Conservation (phyloP, 257 asterid genomes). For the Salvia rosmarinus region DNA sequence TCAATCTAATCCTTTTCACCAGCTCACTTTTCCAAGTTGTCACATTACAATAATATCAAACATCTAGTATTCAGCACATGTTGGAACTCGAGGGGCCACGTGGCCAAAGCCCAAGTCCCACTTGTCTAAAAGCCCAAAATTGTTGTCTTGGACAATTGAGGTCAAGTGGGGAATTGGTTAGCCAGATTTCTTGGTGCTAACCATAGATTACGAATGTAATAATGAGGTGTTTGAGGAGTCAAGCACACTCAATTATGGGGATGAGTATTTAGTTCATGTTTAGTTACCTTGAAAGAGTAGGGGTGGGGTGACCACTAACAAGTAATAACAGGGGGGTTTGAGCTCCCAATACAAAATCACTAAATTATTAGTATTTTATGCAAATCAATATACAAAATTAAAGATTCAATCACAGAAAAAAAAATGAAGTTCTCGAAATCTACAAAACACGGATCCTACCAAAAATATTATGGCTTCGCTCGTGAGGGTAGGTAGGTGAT, state of each 20-base stretch:
- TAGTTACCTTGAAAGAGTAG: too few relatives aligned
- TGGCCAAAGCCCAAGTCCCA: neutral
- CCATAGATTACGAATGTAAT: slow-evolving; percentile 3
- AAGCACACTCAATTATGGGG: neutral
- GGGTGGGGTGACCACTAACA: too few relatives aligned
- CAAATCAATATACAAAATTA: too few relatives aligned
- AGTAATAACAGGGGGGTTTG: too few relatives aligned
- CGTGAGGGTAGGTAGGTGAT: too few relatives aligned
- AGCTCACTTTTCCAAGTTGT: slow-evolving; percentile 39
- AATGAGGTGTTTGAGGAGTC: slow-evolving; percentile 16
- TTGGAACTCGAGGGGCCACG: slow-evolving; percentile 25
- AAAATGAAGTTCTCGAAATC: too few relatives aligned
- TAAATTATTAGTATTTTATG: too few relatives aligned
- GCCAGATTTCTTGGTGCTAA: neutral
- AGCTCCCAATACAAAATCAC: too few relatives aligned
- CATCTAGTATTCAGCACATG: neutral
- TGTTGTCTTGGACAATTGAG: slow-evolving; percentile 10
- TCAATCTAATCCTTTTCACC: slow-evolving; percentile 35
- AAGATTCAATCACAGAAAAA: too few relatives aligned
- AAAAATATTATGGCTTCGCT: too few relatives aligned
- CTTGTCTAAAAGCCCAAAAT: neutral
- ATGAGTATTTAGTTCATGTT: neutral
- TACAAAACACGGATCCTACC: too few relatives aligned
- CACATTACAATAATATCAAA: neutral
- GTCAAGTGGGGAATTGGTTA: slow-evolving; percentile 26